Conservation (phyloP, 345 rosid genomes). For the Brassica juncea region DNA sequence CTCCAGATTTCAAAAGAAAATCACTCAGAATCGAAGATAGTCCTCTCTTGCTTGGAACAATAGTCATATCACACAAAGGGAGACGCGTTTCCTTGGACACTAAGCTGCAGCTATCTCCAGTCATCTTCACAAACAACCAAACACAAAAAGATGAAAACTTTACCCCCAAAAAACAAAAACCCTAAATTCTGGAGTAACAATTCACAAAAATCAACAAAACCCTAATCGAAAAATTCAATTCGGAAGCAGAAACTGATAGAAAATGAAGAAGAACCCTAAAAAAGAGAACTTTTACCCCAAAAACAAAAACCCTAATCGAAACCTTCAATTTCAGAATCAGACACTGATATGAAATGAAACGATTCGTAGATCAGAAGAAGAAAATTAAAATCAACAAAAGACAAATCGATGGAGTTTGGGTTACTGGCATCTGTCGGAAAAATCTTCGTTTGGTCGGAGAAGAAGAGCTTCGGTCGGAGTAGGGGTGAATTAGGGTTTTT, state of each 20-base stretch:
- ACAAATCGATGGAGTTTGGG: neutral
- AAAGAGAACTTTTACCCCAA: neutral
- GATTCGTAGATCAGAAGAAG: neutral
- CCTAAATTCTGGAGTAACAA: neutral
- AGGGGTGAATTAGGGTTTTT: slow-evolving; percentile 18
- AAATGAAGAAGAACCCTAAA: neutral
- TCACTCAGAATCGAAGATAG: slow-evolving; percentile 47
- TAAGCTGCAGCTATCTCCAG: slow-evolving; percentile 49
- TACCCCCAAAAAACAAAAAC: neutral
- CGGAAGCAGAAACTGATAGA: neutral
- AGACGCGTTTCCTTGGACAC: slow-evolving; percentile 40
- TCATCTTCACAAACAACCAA: slow-evolving; percentile 42
- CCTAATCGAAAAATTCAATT: slow-evolving; percentile 8
- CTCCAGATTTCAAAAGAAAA: slow-evolving; percentile 45
- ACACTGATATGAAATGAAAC: neutral
- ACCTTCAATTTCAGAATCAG: neutral
- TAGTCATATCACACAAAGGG: slow-evolving; percentile 63
- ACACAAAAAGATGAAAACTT: neutral
- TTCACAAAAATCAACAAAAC: neutral
- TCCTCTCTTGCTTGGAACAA: slow-evolving; percentile 56
- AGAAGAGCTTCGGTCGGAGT: neutral
- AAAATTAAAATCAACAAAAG: slow-evolving; percentile 3
- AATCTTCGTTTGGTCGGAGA: slow-evolving; percentile 5
- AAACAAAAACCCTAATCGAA: neutral
- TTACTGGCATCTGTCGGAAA: slow-evolving; percentile 23